phyloP scores from a whole-genome alignment of 2,329 filamentous ascomycete genomes.

The Chrysosporium keratinophilum region DNA sequence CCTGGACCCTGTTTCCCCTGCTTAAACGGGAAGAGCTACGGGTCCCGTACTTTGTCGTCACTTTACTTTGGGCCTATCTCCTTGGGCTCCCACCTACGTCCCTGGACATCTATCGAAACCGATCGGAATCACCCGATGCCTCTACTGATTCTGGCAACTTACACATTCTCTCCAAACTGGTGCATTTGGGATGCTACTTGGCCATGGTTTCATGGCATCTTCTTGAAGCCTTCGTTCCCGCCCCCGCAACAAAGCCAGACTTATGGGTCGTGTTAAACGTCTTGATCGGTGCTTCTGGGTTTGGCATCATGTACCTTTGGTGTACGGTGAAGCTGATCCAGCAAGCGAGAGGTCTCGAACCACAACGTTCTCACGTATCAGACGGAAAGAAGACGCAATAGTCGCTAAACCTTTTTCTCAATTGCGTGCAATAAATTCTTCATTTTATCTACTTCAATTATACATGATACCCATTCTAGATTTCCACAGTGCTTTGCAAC shows the following conservation, averaged over 20 bases:
- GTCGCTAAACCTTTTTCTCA: background rate
- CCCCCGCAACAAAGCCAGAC: constrained; percentile 73
- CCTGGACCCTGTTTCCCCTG: constrained; percentile 90
- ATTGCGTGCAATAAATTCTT: background rate
- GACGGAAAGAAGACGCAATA: constrained; percentile 11
- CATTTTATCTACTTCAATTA: background rate
- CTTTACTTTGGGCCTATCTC: constrained; percentile 81
- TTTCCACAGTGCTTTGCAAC: background rate
- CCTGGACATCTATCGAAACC: constrained; percentile 54
- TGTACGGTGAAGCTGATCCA: constrained; percentile 57
- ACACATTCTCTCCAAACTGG: constrained; percentile 51
- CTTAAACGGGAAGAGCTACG: constrained; percentile 72
- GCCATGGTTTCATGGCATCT: constrained; percentile 75
- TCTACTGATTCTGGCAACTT: constrained; percentile 38
- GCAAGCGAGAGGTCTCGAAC: constrained; percentile 15
- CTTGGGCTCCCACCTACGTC: constrained; percentile 75
- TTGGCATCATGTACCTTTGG: constrained; percentile 83
- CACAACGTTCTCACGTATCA: background rate
- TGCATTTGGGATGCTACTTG: constrained; percentile 68
- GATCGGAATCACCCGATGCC: constrained; percentile 24
- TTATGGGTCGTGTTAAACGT: constrained; percentile 91
- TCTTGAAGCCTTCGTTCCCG: constrained; percentile 54
- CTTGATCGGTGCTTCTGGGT: constrained; percentile 72
- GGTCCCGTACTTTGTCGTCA: constrained; percentile 75
- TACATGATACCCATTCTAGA: constrained; percentile 5